phyloP scores from a whole-genome alignment of 2,329 filamentous ascomycete species.

The Colletotrichum sp. region DNA sequence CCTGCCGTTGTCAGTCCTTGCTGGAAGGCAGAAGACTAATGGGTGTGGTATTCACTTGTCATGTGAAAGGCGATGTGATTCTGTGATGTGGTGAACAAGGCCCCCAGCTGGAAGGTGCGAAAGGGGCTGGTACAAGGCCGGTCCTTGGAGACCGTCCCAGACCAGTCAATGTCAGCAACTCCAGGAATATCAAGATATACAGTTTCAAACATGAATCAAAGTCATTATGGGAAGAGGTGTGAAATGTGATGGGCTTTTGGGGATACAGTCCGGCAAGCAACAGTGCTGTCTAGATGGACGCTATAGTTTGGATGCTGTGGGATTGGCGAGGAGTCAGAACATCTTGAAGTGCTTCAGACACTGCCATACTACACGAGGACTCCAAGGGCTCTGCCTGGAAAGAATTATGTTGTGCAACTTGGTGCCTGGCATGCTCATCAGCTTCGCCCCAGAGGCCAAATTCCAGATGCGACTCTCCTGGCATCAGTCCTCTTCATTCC shows the following conservation, averaged over 20 bases:
- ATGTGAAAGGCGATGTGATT: background rate
- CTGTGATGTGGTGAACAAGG: background rate
- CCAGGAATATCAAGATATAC: background rate
- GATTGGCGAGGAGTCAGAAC: background rate
- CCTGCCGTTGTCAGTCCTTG: fast-evolving
- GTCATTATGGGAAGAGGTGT: too few species aligned
- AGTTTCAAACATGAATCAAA: too few species aligned
- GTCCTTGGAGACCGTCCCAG: background rate
- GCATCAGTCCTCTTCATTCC: background rate
- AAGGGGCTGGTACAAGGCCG: background rate
- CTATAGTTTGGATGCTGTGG: background rate
- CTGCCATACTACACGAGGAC: fast-evolving
- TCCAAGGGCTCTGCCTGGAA: fast-evolving
- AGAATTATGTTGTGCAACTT: fast-evolving
- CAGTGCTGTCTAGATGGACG: fast-evolving
- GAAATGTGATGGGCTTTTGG: background rate
- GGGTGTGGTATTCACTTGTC: fast-evolving
- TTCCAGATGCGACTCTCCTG: background rate
- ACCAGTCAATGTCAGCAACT: background rate
- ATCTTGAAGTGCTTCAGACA: background rate
- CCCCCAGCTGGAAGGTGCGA: background rate
- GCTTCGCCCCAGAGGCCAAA: background rate
- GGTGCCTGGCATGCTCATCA: background rate
- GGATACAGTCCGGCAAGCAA: background rate
- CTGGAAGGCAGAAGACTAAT: background rate